phyloP scores from a whole-genome alignment of 257 asterid species.

The Striga asiatica region DNA sequence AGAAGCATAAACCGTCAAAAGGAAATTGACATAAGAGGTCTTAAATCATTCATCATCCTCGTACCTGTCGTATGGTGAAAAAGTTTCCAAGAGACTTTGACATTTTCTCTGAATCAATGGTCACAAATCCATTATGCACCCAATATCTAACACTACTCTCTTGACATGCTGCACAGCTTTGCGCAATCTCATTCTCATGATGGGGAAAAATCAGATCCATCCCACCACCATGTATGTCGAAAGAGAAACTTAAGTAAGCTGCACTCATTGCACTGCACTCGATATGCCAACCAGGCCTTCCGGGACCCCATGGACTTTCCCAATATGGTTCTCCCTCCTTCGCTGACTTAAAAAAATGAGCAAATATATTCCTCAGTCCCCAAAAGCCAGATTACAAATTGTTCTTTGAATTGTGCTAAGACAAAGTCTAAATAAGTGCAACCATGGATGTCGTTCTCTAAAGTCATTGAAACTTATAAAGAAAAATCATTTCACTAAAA shows the following conservation, averaged over 20 bases:
- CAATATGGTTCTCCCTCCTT: conserved; percentile 93
- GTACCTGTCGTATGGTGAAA: conserved; percentile 90
- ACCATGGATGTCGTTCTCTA: background rate
- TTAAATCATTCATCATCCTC: background rate
- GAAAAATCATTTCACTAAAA: background rate
- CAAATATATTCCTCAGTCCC: conserved; percentile 3
- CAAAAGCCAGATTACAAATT: background rate
- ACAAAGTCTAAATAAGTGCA: background rate
- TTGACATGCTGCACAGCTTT: conserved; percentile 88
- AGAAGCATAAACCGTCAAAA: conserved; percentile 2
- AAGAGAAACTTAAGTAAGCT: conserved; percentile 70
- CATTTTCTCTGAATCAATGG: conserved; percentile 87
- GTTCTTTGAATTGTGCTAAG: background rate
- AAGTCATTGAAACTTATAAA: background rate
- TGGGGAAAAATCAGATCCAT: conserved; percentile 97
- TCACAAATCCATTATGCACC: conserved; percentile 96
- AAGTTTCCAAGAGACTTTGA: conserved; percentile 96
- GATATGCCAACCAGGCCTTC: conserved; percentile 99
- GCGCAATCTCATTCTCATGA: conserved; percentile 98
- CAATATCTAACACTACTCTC: conserved; percentile 67
- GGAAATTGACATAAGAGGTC: background rate
- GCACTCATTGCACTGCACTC: conserved; percentile 99
- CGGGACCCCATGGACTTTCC: conserved; percentile 99
- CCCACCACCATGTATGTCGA: conserved; percentile 98
- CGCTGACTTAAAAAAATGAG: conserved; percentile 59